A percentile compares a stretch with the other conserved stretches of the same genome.
Conservation (phyloP, 169 alveolate species). For the Plasmodium reichenowi region DNA sequence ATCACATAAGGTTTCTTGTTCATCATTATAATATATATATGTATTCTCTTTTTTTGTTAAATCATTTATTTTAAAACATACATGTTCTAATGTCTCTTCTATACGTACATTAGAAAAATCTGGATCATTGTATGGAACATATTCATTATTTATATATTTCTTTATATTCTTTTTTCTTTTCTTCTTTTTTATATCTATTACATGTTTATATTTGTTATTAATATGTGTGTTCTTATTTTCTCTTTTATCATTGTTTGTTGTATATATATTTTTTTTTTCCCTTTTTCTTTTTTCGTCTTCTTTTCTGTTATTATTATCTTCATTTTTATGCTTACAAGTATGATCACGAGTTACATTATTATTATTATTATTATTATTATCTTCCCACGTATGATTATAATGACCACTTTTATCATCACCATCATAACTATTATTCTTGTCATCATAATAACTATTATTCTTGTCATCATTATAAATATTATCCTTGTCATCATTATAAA, state of each 20-base stretch:
- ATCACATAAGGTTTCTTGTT: not conserved
- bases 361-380: not conserved
- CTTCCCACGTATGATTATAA: not conserved
- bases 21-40: not conserved
- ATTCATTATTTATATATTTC: conserved; percentile 36
- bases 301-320: not conserved
- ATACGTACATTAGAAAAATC: conserved; percentile 75
- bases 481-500: not conserved
- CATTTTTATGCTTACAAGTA: not conserved
- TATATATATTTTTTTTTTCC: not conserved
- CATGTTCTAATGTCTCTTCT: conserved; percentile 70
- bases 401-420: not conserved
- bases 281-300: not conserved
- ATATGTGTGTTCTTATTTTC: not conserved
- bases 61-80: conserved; percentile 30
- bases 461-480: not conserved
- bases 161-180: conserved; percentile 20
- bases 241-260: not conserved
- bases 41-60: not conserved
- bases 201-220: not conserved
- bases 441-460: not conserved
- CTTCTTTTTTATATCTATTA: not conserved
- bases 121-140: conserved; percentile 70
- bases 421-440: not conserved
- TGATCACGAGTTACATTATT: not conserved